phyloP scores from a whole-genome alignment of 176 grass and related monocot species.

The Hordeum vulgare region MorexV3_pseudomolecules_assembly NC_058521.1:97409288-97409787 shows the following conservation, averaged over 20 bases:
- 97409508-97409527: neutral
- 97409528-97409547: neutral
- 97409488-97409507: neutral
- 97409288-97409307: slow-evolving; percentile 23
- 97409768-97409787: neutral
- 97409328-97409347: neutral
- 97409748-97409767: neutral
- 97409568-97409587: neutral
- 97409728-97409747: neutral
- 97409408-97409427: neutral
- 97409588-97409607: neutral
- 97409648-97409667: neutral
- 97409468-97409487: neutral
- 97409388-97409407: neutral
- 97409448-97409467: neutral
- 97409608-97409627: slow-evolving; percentile 12
- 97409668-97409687: neutral
- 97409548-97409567: no score
- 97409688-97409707: neutral
- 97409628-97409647: slow-evolving; percentile 38
- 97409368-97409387: no score
- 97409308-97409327: neutral
- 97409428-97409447: neutral
- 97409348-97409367: neutral
- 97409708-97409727: neutral